phyloP scores from a whole-genome alignment of 2,329 filamentous ascomycete genomes.

The Shiraia sp. region DNA sequence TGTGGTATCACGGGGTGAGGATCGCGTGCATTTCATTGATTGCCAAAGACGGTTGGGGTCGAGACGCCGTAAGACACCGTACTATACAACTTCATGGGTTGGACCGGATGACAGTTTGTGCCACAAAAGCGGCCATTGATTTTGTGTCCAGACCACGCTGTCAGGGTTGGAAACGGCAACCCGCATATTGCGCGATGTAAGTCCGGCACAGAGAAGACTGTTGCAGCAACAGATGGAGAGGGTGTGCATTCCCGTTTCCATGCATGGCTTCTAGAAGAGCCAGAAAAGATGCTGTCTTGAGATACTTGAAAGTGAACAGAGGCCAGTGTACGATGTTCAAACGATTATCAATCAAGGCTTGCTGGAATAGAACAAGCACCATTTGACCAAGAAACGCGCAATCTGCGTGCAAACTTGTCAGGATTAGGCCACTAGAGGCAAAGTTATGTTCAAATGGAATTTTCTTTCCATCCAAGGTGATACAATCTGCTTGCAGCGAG shows the following conservation, averaged over 20 bases:
- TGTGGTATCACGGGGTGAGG: constrained; percentile 18
- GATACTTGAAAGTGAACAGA: background rate
- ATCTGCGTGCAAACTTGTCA: constrained; percentile 26
- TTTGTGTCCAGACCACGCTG: constrained; percentile 14
- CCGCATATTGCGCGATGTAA: constrained; percentile 24
- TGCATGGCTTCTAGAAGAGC: constrained; percentile 23
- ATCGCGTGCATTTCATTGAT: constrained; percentile 8
- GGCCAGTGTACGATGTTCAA: background rate
- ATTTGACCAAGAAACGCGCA: constrained; percentile 1
- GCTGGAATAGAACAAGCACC: constrained; percentile 8
- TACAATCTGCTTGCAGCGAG: constrained; percentile 18
- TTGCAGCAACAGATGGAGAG: constrained; percentile 16
- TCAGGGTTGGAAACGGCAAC: constrained; percentile 22
- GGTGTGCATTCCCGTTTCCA: constrained; percentile 19
- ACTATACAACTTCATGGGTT: constrained; percentile 12
- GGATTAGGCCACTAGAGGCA: constrained; percentile 6
- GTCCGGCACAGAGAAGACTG: constrained; percentile 11
- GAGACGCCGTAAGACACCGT: constrained; percentile 19
- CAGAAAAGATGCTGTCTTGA: constrained; percentile 1
- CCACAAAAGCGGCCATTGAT: constrained; percentile 29
- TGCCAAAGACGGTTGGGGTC: constrained; percentile 16
- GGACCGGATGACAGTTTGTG: constrained; percentile 27
- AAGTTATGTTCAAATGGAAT: constrained; percentile 7
- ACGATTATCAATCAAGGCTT: background rate
- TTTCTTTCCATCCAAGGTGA: constrained; percentile 11